phyloP scores from a whole-genome alignment of 2,329 filamentous ascomycete species.

The Claviceps africana region DNA sequence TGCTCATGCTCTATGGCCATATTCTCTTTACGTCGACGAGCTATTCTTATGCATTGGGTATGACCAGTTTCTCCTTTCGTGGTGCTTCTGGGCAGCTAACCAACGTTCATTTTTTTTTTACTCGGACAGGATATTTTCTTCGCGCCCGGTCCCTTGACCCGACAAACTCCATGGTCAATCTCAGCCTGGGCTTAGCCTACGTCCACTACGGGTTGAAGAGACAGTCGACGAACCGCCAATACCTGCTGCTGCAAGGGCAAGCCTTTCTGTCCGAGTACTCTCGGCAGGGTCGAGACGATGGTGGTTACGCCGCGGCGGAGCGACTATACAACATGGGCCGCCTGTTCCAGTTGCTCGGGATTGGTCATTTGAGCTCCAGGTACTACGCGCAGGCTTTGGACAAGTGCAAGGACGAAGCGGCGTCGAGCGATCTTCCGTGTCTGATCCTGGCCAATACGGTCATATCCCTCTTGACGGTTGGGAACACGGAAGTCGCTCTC shows the following conservation, averaged over 20 bases:
- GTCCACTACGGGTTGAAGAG: conserved; percentile 82
- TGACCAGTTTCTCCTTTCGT: neutral
- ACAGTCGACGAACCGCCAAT: conserved; percentile 80
- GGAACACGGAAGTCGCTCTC: conserved; percentile 16
- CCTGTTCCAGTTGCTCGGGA: conserved; percentile 23
- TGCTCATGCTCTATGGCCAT: conserved; percentile 82
- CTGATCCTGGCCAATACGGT: conserved; percentile 20
- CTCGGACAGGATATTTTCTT: conserved; percentile 58
- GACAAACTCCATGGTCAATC: conserved; percentile 61
- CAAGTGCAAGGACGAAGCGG: conserved; percentile 1
- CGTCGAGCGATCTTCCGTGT: conserved; percentile 13
- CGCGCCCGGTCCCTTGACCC: conserved; percentile 62
- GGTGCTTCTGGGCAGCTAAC: conserved; percentile 1
- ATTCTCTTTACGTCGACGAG: conserved; percentile 74
- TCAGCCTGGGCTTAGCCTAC: conserved; percentile 73
- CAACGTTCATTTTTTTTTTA: too few species aligned
- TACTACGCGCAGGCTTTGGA: conserved; percentile 43
- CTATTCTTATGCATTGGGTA: conserved; percentile 68
- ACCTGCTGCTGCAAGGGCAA: conserved; percentile 72
- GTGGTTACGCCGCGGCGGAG: conserved; percentile 14
- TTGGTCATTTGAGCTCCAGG: conserved; percentile 45
- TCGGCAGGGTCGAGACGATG: conserved; percentile 6
- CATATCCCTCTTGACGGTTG: conserved; percentile 17
- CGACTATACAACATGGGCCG: conserved; percentile 26
- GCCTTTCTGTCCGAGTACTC: conserved; percentile 49